Base-by-base conservation (phyloP, 192 early-diverging fungal genomes). In the Dissophora ornata region DNA sequence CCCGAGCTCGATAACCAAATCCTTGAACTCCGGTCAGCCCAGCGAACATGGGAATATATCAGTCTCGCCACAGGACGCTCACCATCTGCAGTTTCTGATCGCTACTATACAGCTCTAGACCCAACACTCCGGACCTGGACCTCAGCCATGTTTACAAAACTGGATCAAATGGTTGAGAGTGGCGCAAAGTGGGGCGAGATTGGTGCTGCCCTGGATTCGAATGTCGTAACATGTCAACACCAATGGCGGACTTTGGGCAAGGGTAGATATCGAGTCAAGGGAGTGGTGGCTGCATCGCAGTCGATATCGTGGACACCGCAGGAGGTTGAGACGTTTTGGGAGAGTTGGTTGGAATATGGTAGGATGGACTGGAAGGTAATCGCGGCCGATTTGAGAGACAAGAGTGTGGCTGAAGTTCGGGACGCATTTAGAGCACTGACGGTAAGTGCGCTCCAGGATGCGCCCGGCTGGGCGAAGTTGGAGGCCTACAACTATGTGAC, bases 81-180 rank as follows among this genome's bases (percentile, higher is more conserved):
- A 0, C 12, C 49, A 6, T 57, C 64, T 0, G 64, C 53, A 0
- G 62, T 57, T 36, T 46, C 73, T 5, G 73, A 77, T 49, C 73
- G 73, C 6, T 77, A 54, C 22, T 67, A 67, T 16, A 67, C 58
- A 2, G 22, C 24, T 0, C 36, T 77, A 3, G 73, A 77, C n/a
- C 73, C 73, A 12, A 40, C 42, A 19, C 45, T 77, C 11, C 30
- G 42, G 21, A 41, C 38, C n/a, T 77, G 73, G 73, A 77, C 73
- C 11, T 59, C 73, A 0, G 34, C 45, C 40, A 77, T 77, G 73
- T 62, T 67, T 51, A 34, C 64, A 24, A 57, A 58, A 22, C 18
- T 77, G 38, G 60, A 77, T 57, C 57, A 77, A 41, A 65, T 77
- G 73, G 73, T 67, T 2, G 64, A 77, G 38, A 47, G 41, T 28